Evolutionary conservation across 164 flowering plant genomes (phyloP).

Genomic region (Akebia trifoliata): DNA sequence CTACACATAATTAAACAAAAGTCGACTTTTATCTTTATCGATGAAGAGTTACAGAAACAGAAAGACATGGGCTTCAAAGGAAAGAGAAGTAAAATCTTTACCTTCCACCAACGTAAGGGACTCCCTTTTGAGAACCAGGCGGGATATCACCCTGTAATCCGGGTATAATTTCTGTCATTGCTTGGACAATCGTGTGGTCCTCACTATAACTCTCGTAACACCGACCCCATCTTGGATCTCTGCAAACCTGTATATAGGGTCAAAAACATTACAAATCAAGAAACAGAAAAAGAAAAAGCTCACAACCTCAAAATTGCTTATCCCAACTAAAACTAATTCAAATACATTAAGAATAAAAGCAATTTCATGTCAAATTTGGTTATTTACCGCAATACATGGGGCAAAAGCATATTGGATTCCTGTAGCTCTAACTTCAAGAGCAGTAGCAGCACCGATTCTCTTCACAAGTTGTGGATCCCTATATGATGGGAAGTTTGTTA

Average conservation of each 20-base stretch:
- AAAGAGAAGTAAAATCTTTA: conserved; percentile 21
- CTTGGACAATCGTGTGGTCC: conserved; percentile 26
- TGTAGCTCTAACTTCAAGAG: conserved; percentile 22
- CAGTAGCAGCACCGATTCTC: conserved; percentile 20
- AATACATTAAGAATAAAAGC: background rate
- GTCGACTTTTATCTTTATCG: background rate
- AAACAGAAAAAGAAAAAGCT: background rate
- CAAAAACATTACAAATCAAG: background rate
- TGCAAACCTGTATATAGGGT: conserved; percentile 28
- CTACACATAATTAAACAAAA: conserved; percentile 12
- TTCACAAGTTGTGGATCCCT: conserved; percentile 34
- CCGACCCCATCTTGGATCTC: conserved; percentile 46
- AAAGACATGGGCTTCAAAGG: background rate
- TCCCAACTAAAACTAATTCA: too few species aligned
- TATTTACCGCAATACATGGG: conserved; percentile 43
- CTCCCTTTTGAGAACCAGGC: conserved; percentile 15
- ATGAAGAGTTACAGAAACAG: background rate
- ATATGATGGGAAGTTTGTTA: background rate
- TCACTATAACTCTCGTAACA: conserved; percentile 25
- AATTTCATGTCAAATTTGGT: background rate
- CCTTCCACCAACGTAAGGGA: conserved; percentile 33
- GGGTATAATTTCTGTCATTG: conserved; percentile 25
- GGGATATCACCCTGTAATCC: conserved; percentile 39
- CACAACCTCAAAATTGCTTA: background rate
- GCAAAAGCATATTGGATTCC: conserved; percentile 36